These are phyloP conservation scores for Zygoascus hellenicus DNA, from an alignment of 1,139 yeast genomes.

Conservation along the genomic window DNA sequence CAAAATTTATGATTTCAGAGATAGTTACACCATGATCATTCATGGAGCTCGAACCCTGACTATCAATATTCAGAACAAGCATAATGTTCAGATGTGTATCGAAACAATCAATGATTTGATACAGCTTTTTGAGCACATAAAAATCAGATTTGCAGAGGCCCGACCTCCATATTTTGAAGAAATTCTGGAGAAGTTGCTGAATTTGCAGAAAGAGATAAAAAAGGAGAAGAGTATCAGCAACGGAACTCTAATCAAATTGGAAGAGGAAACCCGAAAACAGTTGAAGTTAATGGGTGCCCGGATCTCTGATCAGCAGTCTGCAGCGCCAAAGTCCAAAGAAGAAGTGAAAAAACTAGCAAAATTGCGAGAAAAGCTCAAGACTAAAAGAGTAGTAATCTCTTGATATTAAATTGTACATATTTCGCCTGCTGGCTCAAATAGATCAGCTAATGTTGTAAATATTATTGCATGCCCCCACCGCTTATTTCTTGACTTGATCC, in stretches of 20 bases:
- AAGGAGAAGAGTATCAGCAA: not conserved
- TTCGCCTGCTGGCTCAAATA: no score
- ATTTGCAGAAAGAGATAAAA: not conserved
- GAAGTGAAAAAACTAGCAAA: not conserved
- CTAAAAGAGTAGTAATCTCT: not conserved
- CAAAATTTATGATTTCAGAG: slow-evolving; percentile 1
- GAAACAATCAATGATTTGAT: slow-evolving; percentile 2
- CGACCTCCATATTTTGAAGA: not conserved
- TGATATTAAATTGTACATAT: no score
- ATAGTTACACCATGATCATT: not conserved
- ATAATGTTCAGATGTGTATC: not conserved
- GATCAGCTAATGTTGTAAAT: no score
- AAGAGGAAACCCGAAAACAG: not conserved
- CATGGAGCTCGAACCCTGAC: slow-evolving; percentile 3
- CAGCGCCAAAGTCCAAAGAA: not conserved
- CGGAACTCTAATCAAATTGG: slow-evolving; percentile 1
- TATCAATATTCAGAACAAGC: slow-evolving; percentile 4
- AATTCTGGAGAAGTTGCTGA: not conserved
- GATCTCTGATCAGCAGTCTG: not conserved
- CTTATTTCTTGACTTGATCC: no score
- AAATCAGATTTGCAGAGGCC: not conserved
- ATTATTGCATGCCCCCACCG: no score
- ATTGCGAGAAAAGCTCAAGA: not conserved
- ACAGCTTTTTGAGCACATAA: not conserved
- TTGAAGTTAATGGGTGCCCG: not conserved